Conservation (phyloP, 2,329 filamentous ascomycete species). For the Aspergillus quadrilineatus region DNA sequence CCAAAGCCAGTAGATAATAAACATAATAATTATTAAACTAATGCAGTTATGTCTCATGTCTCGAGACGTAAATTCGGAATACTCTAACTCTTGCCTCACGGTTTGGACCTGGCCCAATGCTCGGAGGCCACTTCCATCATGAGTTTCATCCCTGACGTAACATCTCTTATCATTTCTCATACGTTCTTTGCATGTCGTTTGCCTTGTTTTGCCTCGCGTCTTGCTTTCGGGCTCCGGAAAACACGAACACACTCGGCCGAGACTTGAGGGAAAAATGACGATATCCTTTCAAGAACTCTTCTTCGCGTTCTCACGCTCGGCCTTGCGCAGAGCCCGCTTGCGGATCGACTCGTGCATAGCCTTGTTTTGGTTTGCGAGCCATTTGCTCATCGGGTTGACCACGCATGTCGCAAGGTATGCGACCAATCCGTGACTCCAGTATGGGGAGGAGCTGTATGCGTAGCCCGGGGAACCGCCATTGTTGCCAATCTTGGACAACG, state of each 20-base stretch:
- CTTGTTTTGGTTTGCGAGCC: conserved; percentile 62
- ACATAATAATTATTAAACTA: not conserved
- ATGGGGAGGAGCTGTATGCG: conserved; percentile 83
- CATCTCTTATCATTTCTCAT: conserved; percentile 1
- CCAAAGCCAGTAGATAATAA: not conserved
- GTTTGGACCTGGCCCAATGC: not conserved
- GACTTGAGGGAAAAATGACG: not conserved
- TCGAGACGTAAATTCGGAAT: not conserved
- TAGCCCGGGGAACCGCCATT: conserved; percentile 75
- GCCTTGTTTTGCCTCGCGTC: not conserved
- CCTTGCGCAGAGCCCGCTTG: conserved; percentile 77
- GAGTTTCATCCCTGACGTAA: not conserved
- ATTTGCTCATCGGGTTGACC: conserved; percentile 56
- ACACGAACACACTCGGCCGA: not conserved
- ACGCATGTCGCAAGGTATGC: conserved; percentile 72
- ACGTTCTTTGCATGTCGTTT: not conserved
- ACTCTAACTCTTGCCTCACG: not conserved
- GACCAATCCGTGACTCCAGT: conserved; percentile 88
- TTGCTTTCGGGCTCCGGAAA: not conserved
- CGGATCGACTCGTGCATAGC: conserved; percentile 81
- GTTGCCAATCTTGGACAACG: conserved; percentile 76
- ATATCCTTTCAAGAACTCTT: conserved; percentile 35
- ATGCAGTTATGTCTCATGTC: not conserved
- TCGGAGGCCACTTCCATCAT: not conserved
- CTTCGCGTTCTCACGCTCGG: conserved; percentile 70